These are phyloP conservation scores for Glycine soja DNA, from an alignment of 306 rosid genomes.

Conservation along the genomic window DNA sequence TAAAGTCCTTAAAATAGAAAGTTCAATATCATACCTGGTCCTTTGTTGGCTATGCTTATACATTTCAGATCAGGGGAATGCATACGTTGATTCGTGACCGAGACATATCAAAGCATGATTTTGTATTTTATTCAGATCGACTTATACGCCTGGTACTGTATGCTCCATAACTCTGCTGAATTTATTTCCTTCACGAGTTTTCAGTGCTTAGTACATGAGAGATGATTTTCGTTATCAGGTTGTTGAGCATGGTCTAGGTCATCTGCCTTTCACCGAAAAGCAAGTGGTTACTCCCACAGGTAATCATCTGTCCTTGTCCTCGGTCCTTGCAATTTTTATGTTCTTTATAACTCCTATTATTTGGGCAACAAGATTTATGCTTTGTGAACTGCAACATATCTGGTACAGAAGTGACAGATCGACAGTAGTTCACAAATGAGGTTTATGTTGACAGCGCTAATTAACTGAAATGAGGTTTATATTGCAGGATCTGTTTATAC, in stretches of 20 bases:
- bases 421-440: neutral
- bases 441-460: conserved; percentile 6
- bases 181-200: conserved; percentile 38
- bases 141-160: conserved; percentile 86
- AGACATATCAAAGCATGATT: conserved; percentile 94
- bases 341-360: conserved; percentile 28
- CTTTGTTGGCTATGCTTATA: conserved; percentile 49
- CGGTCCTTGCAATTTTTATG: conserved; percentile 7
- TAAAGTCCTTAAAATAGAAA: neutral
- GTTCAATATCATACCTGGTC: conserved; percentile 9
- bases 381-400: conserved; percentile 20
- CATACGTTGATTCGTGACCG: conserved; percentile 92
- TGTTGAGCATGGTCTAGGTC: conserved; percentile 99
- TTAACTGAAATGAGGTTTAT: conserved; percentile 36
- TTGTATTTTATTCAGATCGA: conserved; percentile 94
- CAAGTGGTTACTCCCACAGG: conserved; percentile 98
- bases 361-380: conserved; percentile 31
- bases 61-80: conserved; percentile 93
- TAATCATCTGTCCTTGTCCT: conserved; percentile 40
- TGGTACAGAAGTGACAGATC: conserved; percentile 17
- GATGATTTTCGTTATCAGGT: conserved; percentile 61
- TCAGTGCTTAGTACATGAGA: conserved; percentile 25
- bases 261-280: conserved; percentile 95
- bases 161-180: conserved; percentile 28
- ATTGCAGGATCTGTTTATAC: conserved; percentile 84